These are phyloP conservation scores for Hyaloscypha hepaticicola DNA, from an alignment of 495 filamentous ascomycete genomes.

Conservation along the genomic window DNA sequence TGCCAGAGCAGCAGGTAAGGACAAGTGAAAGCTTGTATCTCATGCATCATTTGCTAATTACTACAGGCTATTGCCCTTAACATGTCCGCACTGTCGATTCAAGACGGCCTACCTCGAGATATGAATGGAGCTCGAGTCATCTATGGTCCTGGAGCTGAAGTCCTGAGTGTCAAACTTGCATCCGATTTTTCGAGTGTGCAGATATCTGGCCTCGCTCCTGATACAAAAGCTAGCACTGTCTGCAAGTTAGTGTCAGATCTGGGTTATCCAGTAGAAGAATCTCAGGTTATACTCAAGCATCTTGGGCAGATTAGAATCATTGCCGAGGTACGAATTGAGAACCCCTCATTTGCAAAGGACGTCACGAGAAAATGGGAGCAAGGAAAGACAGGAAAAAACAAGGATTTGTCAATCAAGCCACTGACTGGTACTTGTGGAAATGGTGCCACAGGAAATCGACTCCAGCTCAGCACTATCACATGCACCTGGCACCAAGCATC, in stretches of 20 bases:
- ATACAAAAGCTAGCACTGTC: not conserved
- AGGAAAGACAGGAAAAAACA: not conserved
- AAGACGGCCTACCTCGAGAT: not conserved
- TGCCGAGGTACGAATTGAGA: constrained; percentile 12
- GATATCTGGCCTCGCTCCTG: not conserved
- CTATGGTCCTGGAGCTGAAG: constrained; percentile 9
- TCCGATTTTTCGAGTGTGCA: constrained; percentile 20
- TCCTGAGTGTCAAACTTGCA: constrained; percentile 8
- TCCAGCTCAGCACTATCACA: constrained; percentile 14
- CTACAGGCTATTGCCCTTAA: not conserved
- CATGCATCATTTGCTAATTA: not conserved
- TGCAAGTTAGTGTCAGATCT: not conserved
- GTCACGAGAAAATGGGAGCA: constrained; percentile 3
- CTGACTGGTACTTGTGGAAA: not conserved
- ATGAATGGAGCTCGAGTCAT: constrained; percentile 4
- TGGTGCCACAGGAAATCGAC: not conserved
- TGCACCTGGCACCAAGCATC: constrained; percentile 17
- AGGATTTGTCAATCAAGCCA: not conserved
- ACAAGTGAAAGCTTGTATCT: not conserved
- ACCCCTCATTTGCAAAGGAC: constrained; percentile 2
- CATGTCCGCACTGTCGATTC: not conserved
- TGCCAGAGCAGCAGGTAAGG: not conserved
- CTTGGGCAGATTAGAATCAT: not conserved
- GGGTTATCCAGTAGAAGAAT: not conserved
- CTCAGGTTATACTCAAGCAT: not conserved